Conservation (phyloP, 768 basidiomycete species). For the Kwoniella dendrophila region DNA sequence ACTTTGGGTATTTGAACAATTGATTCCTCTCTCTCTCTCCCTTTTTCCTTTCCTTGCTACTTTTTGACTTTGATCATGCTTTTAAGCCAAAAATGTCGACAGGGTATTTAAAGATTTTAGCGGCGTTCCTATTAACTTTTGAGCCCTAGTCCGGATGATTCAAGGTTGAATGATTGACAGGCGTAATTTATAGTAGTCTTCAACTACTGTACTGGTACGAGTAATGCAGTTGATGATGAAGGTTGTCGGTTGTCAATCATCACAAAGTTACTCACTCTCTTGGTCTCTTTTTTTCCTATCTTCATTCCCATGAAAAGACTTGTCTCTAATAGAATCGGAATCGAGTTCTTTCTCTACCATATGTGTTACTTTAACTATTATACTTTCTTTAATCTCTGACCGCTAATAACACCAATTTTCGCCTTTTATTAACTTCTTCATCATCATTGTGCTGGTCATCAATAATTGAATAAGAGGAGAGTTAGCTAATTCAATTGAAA, state of each 20-base stretch:
- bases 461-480: too few species aligned
- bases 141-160: slow-evolving; percentile 12
- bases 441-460: too few species aligned
- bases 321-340: not conserved
- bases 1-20: not conserved
- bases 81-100: not conserved
- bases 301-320: not conserved
- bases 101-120: not conserved
- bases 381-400: too few species aligned
- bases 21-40: not conserved
- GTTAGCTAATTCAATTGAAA: not conserved
- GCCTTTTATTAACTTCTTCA: too few species aligned
- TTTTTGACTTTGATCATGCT: slow-evolving; percentile 1
- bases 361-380: not conserved
- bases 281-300: not conserved
- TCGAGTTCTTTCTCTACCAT: not conserved
- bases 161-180: slow-evolving; percentile 1
- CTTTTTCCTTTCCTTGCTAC: not conserved
- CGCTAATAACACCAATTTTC: too few species aligned
- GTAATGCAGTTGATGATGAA: slow-evolving; percentile 6
- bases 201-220: slow-evolving; percentile 5
- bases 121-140: slow-evolving; percentile 5
- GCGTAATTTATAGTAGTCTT: too few species aligned
- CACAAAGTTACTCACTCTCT: slow-evolving; percentile 9
- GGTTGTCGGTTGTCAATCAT: not conserved